phyloP scores from a whole-genome alignment of 73 alveolate species.

The Paramecium tetraurelia region DNA sequence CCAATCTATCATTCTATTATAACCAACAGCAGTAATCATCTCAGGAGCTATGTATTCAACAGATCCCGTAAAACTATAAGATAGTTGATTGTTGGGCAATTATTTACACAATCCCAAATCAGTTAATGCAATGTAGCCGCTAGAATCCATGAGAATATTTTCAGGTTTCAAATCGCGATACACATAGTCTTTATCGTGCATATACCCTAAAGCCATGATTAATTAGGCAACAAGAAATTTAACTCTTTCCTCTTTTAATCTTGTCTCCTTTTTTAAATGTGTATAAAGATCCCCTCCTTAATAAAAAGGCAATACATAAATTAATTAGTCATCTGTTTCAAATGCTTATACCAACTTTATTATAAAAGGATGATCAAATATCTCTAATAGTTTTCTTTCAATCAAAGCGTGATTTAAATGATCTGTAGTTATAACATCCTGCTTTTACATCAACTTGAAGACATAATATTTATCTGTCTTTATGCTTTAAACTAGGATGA shows the following conservation, averaged over 20 bases:
- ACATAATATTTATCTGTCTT: conserved; percentile 80
- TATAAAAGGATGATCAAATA: conserved; percentile 88
- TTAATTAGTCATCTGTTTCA: conserved; percentile 83
- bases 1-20: conserved; percentile 95
- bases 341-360: conserved; percentile 86
- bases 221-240: conserved; percentile 85
- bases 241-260: conserved; percentile 84
- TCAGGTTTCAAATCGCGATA: conserved; percentile 97
- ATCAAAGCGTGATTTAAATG: conserved; percentile 77
- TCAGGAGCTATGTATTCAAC: conserved; percentile 98
- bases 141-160: conserved; percentile 83
- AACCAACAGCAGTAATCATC: conserved; percentile 85
- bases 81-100: conserved; percentile 71
- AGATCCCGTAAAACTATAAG: conserved; percentile 93
- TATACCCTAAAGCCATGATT: conserved; percentile 86
- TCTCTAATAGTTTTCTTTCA: conserved; percentile 84
- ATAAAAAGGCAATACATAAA: conserved; percentile 88
- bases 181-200: conserved; percentile 80
- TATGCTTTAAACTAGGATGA: conserved; percentile 76
- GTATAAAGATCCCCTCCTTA: conserved; percentile 95
- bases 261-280: conserved; percentile 79
- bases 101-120: conserved; percentile 95
- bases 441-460: conserved; percentile 87
- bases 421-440: conserved; percentile 84
- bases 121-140: conserved; percentile 73